Evolutionary conservation across 768 basidiomycete genomes (phyloP).

Genomic region (Kwoniella sp.): DNA sequence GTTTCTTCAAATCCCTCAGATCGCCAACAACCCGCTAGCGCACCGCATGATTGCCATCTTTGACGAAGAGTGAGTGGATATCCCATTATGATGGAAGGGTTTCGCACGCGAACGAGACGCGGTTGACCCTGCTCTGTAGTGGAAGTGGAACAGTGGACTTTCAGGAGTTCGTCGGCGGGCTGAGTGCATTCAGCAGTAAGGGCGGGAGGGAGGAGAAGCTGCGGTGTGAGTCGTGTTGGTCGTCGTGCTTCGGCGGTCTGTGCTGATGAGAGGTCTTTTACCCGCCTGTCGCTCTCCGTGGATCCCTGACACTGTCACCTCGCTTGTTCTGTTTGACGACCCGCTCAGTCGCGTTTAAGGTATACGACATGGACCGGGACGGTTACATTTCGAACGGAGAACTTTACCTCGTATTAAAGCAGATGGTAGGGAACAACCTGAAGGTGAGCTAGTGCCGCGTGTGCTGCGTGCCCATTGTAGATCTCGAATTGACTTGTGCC

Average conservation of each 20-base stretch:
- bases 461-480: neutral
- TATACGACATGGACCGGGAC: constrained; percentile 97
- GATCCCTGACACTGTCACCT: too few relatives aligned
- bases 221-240: constrained; percentile 64
- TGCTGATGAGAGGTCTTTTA: too few relatives aligned
- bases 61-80: constrained; percentile 90
- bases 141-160: constrained; percentile 98
- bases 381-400: constrained; percentile 98
- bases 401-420: constrained; percentile 95
- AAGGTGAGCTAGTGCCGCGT: constrained; percentile 59
- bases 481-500: neutral
- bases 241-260: neutral
- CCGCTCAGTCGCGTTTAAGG: constrained; percentile 89
- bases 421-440: constrained; percentile 99
- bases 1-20: constrained; percentile 97
- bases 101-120: too few relatives aligned
- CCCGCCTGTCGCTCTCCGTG: too few relatives aligned
- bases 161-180: constrained; percentile 95
- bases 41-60: constrained; percentile 99
- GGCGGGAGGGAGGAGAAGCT: constrained; percentile 97
- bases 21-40: constrained; percentile 93
- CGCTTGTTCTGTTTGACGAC: neutral
- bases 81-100: too few relatives aligned
- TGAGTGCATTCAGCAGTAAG: constrained; percentile 95
- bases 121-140: constrained; percentile 54